Evolutionary conservation across 306 rosid genomes (phyloP), one percentile per base, ranked within the genome.

Genomic region (Glycine soja): DNA sequence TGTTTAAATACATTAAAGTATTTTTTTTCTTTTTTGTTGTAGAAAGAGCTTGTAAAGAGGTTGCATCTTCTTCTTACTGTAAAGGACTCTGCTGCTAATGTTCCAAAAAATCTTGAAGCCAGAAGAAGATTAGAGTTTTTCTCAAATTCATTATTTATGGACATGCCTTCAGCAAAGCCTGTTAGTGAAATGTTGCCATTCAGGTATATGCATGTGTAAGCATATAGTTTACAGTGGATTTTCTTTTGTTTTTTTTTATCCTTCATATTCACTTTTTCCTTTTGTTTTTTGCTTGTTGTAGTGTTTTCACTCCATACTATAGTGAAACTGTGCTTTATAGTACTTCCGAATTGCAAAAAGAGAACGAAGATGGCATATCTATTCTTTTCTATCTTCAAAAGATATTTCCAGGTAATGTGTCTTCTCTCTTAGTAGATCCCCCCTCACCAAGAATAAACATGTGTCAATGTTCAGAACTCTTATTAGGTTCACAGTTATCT

Each of bases 81-180:
- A 56, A 95, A 95, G 87, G 99, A 95, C 76, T 87, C 98, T 52
- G 94, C 98, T 0, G 89, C 92, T 72, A 95, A 95, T 85, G 86
- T 95, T 86, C 99, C 99, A 38, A 93, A 95, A 86, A 95, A 95
- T 88, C 96, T 95, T 80, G 99, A 95, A 91, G 97, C 99, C 43
- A 87, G 99, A 78, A 91, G 99, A 90, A 90, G 99, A 90, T 83
- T 95, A 68, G 93, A 93, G 87, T 95, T 95, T 83, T 95, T 95
- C 68, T 36, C 98, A 65, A 95, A 95, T 88, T 95, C 99, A 16
- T 90, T 95, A 77, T 95, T 95, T 83, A 95, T 95, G 99, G 94
- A 91, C 85, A 89, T 93, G 91, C 99, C 99, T 81, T 71, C 87
- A 4, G 99, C 99, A 68, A 95, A 90, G 89, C 94, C 94, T 88